Conservation (phyloP, 75 land plant species). For the Cupressus sempervirens region DNA sequence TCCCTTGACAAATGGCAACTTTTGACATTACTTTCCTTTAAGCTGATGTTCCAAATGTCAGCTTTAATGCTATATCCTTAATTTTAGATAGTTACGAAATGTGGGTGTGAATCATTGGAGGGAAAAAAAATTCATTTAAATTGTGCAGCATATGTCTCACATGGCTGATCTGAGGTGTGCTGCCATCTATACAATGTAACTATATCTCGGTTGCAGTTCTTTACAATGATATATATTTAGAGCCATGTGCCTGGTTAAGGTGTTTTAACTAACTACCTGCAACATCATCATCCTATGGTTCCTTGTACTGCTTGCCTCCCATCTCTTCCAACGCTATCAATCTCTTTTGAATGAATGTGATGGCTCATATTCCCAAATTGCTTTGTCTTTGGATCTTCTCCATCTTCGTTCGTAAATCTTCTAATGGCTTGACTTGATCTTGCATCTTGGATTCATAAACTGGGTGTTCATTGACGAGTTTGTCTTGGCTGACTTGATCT, state of each 20-base stretch:
- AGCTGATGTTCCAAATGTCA: neutral
- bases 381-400: no score
- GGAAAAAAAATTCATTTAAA: neutral
- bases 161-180: neutral
- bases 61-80: neutral
- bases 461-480: no score
- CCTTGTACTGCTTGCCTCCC: neutral
- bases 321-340: no score
- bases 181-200: neutral
- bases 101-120: neutral
- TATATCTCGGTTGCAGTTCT: neutral
- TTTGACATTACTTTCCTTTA: neutral
- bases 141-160: neutral
- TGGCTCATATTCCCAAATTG: no score
- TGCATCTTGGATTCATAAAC: no score
- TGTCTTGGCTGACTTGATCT: no score
- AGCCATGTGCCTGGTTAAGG: neutral
- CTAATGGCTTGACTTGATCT: no score
- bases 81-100: neutral
- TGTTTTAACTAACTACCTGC: neutral
- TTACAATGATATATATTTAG: neutral
- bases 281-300: neutral
- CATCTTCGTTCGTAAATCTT: no score
- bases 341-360: no score
- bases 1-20: neutral